Conservation (phyloP, 1,139 yeast genomes). For the Meyerozyma carpophila region DNA sequence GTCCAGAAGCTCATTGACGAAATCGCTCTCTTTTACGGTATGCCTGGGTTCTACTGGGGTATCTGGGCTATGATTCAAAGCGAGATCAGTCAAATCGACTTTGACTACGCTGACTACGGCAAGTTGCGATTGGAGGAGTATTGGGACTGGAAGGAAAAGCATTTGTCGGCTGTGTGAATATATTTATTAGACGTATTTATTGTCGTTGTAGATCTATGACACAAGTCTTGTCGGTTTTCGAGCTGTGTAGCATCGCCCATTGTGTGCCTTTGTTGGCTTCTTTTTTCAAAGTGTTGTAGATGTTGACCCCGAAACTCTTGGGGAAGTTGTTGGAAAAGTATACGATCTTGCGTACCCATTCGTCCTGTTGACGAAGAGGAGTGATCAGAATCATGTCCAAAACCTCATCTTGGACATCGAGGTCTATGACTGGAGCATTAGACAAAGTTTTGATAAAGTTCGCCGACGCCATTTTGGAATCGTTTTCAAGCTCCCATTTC, state of each 20-base stretch:
- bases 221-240: constrained; percentile 66
- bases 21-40: constrained; percentile 59
- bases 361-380: constrained; percentile 73
- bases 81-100: constrained; percentile 65
- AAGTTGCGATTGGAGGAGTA: constrained; percentile 59
- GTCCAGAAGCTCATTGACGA: constrained; percentile 44
- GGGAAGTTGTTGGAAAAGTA: constrained; percentile 59
- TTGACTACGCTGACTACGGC: constrained; percentile 63
- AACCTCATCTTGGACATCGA: constrained; percentile 80
- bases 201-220: constrained; percentile 61
- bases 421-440: constrained; percentile 63
- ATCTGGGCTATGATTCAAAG: constrained; percentile 80
- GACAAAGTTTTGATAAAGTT: constrained; percentile 50
- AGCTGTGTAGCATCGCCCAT: constrained; percentile 71
- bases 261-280: constrained; percentile 67
- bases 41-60: constrained; percentile 86
- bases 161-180: constrained; percentile 4
- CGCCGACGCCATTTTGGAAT: constrained; percentile 58
- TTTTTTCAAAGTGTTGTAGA: constrained; percentile 64
- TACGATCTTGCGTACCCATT: constrained; percentile 83
- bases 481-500: constrained; percentile 75
- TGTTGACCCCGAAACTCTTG: constrained; percentile 68
- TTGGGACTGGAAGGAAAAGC: constrained; percentile 55
- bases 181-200: constrained; percentile 3
- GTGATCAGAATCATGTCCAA: constrained; percentile 76